Conservation (phyloP, 2,329 filamentous ascomycete species). For the Nothomitra cinnamomea region DNA sequence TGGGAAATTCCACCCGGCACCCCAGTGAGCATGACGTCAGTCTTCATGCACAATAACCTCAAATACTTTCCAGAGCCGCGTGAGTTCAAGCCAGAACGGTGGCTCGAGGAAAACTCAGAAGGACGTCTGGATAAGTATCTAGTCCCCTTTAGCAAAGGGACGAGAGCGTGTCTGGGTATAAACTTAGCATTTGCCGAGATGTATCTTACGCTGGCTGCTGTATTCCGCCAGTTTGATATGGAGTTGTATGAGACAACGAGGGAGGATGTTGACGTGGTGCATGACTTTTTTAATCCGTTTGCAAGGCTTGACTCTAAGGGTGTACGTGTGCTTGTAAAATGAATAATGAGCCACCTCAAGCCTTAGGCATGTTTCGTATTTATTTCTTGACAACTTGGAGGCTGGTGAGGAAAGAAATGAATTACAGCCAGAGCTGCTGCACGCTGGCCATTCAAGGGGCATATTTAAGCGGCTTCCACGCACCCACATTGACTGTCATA, state of each 20-base stretch:
- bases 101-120: conserved; percentile 5
- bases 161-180: conserved; percentile 10
- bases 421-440: no score
- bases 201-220: conserved; percentile 16
- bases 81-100: conserved; percentile 17
- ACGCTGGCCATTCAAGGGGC: no score
- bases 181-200: conserved; percentile 19
- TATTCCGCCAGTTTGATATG: conserved; percentile 18
- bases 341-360: no score
- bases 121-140: conserved; percentile 8
- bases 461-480: no score
- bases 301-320: conserved; percentile 13
- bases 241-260: conserved; percentile 19
- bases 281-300: conserved; percentile 15
- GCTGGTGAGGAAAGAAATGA: no score
- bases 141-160: conserved; percentile 9
- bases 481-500: no score
- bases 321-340: conserved; percentile 12
- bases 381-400: no score
- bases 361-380: no score
- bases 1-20: conserved; percentile 5
- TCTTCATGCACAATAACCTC: conserved; percentile 11
- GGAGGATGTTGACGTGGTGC: conserved; percentile 16
- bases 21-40: conserved; percentile 8
- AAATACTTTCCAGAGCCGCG: conserved; percentile 15